Percentiles rank a stretch among this genome's conserved stretches.
Conservation (phyloP, 352 stramenopile genomes). For the Globisporangium cederbergense region DNA sequence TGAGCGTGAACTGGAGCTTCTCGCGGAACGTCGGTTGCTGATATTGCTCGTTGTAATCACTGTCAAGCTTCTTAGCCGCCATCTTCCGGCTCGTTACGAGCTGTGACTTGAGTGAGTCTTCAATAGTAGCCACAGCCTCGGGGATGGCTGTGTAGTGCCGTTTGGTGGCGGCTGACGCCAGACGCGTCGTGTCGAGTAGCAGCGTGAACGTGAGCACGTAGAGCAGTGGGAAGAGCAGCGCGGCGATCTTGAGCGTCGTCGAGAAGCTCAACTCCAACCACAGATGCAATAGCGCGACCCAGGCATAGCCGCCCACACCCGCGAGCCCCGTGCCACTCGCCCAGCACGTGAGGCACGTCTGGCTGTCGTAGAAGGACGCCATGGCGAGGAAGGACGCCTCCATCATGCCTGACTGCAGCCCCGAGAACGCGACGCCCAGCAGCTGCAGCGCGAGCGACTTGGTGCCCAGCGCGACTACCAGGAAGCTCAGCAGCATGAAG, state of each 20-base stretch:
- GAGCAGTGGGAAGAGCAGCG: slow-evolving; percentile 50
- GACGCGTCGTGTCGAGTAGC: slow-evolving; percentile 49
- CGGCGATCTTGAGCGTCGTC: slow-evolving; percentile 51
- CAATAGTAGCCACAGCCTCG: slow-evolving; percentile 12
- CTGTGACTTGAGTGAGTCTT: slow-evolving; percentile 13
- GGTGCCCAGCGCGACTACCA: slow-evolving; percentile 60
- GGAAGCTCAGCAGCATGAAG: slow-evolving; percentile 83
- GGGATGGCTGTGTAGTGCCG: slow-evolving; percentile 39
- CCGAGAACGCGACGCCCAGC: slow-evolving; percentile 84
- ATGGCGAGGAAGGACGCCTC: slow-evolving; percentile 88
- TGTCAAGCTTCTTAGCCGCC: slow-evolving; percentile 3
- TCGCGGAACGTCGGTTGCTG: slow-evolving; percentile 41
- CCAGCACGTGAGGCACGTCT: slow-evolving; percentile 86
- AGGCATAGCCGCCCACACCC: slow-evolving; percentile 89
- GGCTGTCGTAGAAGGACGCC: slow-evolving; percentile 78
- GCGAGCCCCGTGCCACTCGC: slow-evolving; percentile 91
- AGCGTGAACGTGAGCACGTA: slow-evolving; percentile 66
- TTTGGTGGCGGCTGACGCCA: slow-evolving; percentile 21
- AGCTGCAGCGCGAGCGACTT: slow-evolving; percentile 74
- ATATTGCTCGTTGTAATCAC: slow-evolving; percentile 3
- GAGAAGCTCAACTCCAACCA: slow-evolving; percentile 65
- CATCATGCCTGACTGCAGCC: slow-evolving; percentile 86
- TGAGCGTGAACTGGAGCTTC: slow-evolving; percentile 71
- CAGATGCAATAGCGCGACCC: slow-evolving; percentile 76
- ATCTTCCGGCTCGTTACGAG: slow-evolving; percentile 1